phyloP scores from a whole-genome alignment of 139 green algal genomes.

The Closterium sp. region DNA sequence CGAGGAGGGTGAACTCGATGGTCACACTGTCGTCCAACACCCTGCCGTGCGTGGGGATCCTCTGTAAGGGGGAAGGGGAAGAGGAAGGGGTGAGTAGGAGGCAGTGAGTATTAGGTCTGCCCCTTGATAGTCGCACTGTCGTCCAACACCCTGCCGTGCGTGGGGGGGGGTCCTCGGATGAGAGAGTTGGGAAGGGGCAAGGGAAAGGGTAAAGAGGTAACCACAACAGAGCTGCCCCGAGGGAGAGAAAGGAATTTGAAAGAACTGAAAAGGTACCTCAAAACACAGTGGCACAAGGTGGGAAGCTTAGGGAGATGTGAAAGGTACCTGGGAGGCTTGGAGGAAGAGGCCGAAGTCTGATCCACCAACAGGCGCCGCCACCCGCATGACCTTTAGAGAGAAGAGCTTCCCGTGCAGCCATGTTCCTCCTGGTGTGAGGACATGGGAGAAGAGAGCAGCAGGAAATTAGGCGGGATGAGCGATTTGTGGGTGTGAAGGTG shows the following conservation, averaged over 20 bases:
- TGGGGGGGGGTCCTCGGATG: not conserved
- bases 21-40: not conserved
- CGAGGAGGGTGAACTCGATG: no score
- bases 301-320: no score
- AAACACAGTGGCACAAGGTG: no score
- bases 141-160: not conserved
- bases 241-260: no score
- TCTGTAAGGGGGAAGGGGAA: not conserved
- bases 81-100: not conserved
- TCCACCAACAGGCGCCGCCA: not conserved
- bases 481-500: no score
- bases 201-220: not conserved
- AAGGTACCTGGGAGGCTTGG: not conserved
- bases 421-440: no score
- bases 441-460: no score
- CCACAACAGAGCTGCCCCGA: no score
- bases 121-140: not conserved
- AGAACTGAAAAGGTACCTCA: no score
- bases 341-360: conserved; percentile 3
- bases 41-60: no score
- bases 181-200: not conserved
- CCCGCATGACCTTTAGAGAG: conserved; percentile 8
- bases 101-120: not conserved
- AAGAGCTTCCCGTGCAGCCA: not conserved
- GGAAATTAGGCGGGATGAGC: no score